Evolutionary conservation across 768 basidiomycete species (phyloP).

Genomic region (Strobilomyces confusus): DNA sequence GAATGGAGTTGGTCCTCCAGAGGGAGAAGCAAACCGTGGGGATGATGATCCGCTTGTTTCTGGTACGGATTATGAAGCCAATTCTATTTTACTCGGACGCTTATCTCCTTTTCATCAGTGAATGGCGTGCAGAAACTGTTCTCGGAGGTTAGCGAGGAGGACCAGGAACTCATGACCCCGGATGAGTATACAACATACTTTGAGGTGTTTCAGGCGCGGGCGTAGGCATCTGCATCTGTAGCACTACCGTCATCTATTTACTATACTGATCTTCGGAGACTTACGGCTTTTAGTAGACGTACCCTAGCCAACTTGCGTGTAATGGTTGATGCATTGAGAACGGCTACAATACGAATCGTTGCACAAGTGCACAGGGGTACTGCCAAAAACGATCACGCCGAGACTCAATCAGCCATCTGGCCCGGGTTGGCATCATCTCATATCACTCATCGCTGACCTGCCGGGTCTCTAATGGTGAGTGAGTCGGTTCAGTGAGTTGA

Average conservation of each 20-base stretch:
- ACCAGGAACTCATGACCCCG: constrained; percentile 88
- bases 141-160: constrained; percentile 84
- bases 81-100: background rate
- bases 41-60: constrained; percentile 62
- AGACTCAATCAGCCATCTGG: constrained; percentile 18
- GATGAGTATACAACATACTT: constrained; percentile 88
- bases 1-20: constrained; percentile 6
- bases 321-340: too few species aligned
- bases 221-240: constrained; percentile 16
- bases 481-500: background rate
- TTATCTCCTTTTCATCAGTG: constrained; percentile 42
- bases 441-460: background rate
- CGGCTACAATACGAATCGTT: too few species aligned
- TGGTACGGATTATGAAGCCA: constrained; percentile 40
- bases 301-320: constrained; percentile 9
- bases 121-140: constrained; percentile 70
- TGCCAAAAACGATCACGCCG: constrained; percentile 9
- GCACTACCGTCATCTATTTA: background rate
- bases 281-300: constrained; percentile 12
- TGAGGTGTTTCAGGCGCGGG: constrained; percentile 55
- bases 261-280: constrained; percentile 8
- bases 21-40: constrained; percentile 1
- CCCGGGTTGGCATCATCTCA: background rate
- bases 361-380: background rate
- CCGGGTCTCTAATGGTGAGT: constrained; percentile 15